Conservation (phyloP, 2,329 filamentous ascomycete genomes). For the Curvularia sp. region DNA sequence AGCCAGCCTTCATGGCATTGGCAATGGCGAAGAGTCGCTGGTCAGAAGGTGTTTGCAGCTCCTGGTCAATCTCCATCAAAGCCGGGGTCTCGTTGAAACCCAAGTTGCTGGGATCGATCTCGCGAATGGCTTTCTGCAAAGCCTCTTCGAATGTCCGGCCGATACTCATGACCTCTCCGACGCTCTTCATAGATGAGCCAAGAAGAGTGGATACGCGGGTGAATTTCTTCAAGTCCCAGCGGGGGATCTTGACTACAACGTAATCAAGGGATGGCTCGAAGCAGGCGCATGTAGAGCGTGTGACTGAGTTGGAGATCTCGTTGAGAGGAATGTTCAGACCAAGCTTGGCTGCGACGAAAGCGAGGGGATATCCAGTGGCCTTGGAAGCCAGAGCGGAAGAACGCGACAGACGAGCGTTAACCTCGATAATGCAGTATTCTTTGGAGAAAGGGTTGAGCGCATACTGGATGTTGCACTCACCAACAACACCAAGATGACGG, state of each 20-base stretch:
- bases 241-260: conserved; percentile 96
- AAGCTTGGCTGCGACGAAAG: conserved; percentile 96
- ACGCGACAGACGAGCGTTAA: conserved; percentile 93
- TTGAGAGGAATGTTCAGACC: conserved; percentile 94
- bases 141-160: conserved; percentile 97
- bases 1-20: conserved; percentile 94
- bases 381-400: conserved; percentile 97
- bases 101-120: conserved; percentile 93
- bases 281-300: conserved; percentile 93
- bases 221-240: conserved; percentile 99
- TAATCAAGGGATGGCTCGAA: conserved; percentile 99
- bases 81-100: conserved; percentile 87
- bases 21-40: conserved; percentile 97
- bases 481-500: conserved; percentile 93
- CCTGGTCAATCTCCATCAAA: conserved; percentile 93
- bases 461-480: conserved; percentile 99
- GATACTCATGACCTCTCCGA: conserved; percentile 98
- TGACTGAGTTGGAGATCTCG: conserved; percentile 95
- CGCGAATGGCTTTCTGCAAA: conserved; percentile 96
- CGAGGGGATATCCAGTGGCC: conserved; percentile 93
- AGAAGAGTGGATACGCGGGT: conserved; percentile 94
- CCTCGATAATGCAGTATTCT: conserved; percentile 99
- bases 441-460: conserved; percentile 92
- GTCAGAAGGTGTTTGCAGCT: conserved; percentile 95
- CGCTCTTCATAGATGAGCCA: conserved; percentile 99